Evolutionary conservation across 2,329 filamentous ascomycete species (phyloP).

Genomic region (Aquanectria penicillioides): DNA sequence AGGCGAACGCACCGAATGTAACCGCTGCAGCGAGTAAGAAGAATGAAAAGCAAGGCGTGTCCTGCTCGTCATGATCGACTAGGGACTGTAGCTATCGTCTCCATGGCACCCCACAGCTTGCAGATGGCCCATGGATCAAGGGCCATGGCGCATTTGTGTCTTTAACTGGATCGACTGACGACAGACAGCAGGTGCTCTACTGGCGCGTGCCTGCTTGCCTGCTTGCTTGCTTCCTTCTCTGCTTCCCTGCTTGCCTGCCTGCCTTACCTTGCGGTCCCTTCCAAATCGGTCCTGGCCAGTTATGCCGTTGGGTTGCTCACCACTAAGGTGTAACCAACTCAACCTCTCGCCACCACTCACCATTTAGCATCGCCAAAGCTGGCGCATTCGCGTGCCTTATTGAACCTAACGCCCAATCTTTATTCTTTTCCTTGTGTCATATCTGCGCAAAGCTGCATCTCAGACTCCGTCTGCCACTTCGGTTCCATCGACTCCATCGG

Average conservation of each 20-base stretch:
- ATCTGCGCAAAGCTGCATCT: slow-evolving; percentile 2
- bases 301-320: slow-evolving; percentile 10
- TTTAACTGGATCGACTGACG: not conserved
- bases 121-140: too few relatives aligned
- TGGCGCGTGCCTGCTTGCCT: slow-evolving; percentile 5
- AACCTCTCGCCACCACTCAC: not conserved
- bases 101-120: slow-evolving; percentile 16
- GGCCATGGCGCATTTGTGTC: too few relatives aligned
- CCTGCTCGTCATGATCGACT: not conserved
- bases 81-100: not conserved
- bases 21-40: slow-evolving; percentile 2
- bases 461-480: not conserved
- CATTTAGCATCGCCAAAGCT: not conserved
- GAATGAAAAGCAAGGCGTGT: not conserved
- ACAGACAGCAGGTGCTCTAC: not conserved
- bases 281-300: not conserved
- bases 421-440: slow-evolving; percentile 27
- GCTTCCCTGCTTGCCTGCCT: too few relatives aligned
- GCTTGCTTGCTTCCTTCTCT: too few relatives aligned
- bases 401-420: slow-evolving; percentile 12
- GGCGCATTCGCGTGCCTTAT: slow-evolving; percentile 5
- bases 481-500: too few relatives aligned
- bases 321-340: slow-evolving; percentile 1
- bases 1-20: not conserved
- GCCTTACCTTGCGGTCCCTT: not conserved